Evolutionary conservation across 1,139 yeast species (phyloP).

Genomic region (Candida mesenterica): DNA sequence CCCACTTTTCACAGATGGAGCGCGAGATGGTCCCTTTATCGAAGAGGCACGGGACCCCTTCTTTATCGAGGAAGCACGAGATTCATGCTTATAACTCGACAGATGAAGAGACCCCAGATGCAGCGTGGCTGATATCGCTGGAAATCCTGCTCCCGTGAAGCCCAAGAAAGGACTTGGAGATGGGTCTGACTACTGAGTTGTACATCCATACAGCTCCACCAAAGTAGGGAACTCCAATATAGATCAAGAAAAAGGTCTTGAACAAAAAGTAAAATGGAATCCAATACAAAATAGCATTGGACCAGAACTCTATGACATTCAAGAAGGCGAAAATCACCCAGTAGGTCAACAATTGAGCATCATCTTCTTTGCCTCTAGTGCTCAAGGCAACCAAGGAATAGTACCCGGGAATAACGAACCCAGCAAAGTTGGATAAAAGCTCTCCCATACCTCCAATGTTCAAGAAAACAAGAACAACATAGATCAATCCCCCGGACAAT

Average conservation of each 20-base stretch:
- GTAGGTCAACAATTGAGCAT: conserved; percentile 83
- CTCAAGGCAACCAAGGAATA: conserved; percentile 82
- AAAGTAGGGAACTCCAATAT: conserved; percentile 83
- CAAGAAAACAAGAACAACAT: conserved; percentile 75
- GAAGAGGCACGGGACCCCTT: too few species aligned
- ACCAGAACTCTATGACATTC: conserved; percentile 94
- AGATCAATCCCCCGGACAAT: conserved; percentile 59
- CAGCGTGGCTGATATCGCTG: conserved; percentile 41
- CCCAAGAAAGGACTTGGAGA: conserved; percentile 58
- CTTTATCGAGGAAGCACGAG: not conserved
- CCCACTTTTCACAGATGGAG: too few species aligned
- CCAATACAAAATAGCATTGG: conserved; percentile 88
- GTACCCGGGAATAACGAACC: conserved; percentile 88
- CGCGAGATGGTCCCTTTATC: too few species aligned
- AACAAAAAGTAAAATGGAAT: conserved; percentile 93
- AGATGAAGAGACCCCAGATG: conserved; percentile 49
- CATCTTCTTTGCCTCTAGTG: conserved; percentile 66
- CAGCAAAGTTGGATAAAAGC: conserved; percentile 87
- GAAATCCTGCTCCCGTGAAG: conserved; percentile 21
- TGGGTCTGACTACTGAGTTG: conserved; percentile 63
- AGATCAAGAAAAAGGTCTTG: conserved; percentile 84
- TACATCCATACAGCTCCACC: conserved; percentile 83
- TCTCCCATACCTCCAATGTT: conserved; percentile 95
- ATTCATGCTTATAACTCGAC: conserved; percentile 28
- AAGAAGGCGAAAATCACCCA: conserved; percentile 96